Base-by-base conservation (phyloP, 306 rosid genomes). In the Castanea crenata region DNA sequence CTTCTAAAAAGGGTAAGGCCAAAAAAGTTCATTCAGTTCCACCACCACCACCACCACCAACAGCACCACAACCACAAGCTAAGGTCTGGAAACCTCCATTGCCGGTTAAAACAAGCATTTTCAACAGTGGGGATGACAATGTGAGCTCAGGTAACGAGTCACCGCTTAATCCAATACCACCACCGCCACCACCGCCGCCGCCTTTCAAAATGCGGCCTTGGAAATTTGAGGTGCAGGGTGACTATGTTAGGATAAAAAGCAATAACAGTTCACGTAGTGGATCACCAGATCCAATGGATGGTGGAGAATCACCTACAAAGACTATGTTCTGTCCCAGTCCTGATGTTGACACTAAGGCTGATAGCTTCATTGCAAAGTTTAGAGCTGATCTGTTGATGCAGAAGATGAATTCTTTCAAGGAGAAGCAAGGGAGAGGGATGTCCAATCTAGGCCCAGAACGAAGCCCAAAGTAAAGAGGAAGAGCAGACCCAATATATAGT, bases 291-390 rank as follows among this genome's bases (percentile, higher is more conserved):
- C 71, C 82, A 69, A 7, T 49, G 38, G 65, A 77, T 63, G 78
- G 73, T 7, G 88, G 70, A 77, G 88, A 85, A 62, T 27, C 90
- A 1, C 68, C 86, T 0, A 68, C 86, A 23, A 65, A 38, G 19
- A 65, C 80, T 4, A 74, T 81, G 83, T 87, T 81, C 83, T 92
- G 94, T 83, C 83, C 87, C 23, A 92, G 88, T 78, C 97, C 99
- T 4, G 94, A 90, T 69, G 92, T 94, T 44, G 85, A 94, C 83
- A 88, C 86, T 72, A 91, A 94, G 82, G 97, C 99, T 79, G 90
- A 82, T 63, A 91, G 77, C 19, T 94, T 94, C 84, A 94, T 94
- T 52, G 85, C 83, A 55, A 90, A 79, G 63, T 90, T 94, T 85
- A 90, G 91, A 78, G 94, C 95, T 23, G 90, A 91, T 73, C 82